These are phyloP conservation scores for Mycena venus DNA, from an alignment of 768 basidiomycete genomes.

Conservation along the genomic window DNA sequence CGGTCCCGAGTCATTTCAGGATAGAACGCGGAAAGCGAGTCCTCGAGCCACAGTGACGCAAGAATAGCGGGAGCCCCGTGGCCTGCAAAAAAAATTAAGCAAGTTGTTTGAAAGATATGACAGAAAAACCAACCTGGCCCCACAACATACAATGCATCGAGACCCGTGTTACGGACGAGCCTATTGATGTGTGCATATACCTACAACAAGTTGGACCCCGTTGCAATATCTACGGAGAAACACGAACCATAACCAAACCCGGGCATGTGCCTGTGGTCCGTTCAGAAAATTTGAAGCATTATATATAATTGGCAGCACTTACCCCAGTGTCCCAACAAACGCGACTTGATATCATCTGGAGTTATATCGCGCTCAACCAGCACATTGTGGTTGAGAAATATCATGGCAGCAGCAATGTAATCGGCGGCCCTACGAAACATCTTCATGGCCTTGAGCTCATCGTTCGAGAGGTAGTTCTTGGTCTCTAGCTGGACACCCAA, in stretches of 20 bases:
- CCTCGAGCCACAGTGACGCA: conserved; percentile 90
- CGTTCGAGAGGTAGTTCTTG: conserved; percentile 58
- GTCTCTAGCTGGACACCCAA: conserved; percentile 62
- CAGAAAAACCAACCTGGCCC: conserved; percentile 69
- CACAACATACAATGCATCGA: conserved; percentile 82
- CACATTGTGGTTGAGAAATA: conserved; percentile 83
- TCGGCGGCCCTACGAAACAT: conserved; percentile 73
- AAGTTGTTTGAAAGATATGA: neutral
- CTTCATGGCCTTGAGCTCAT: conserved; percentile 66
- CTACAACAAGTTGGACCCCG: neutral
- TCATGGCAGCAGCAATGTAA: conserved; percentile 85
- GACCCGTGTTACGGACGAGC: conserved; percentile 69
- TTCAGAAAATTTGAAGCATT: too few relatives aligned
- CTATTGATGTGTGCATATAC: conserved; percentile 79
- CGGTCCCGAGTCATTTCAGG: conserved; percentile 70
- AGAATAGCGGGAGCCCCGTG: conserved; percentile 92
- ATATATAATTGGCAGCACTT: too few relatives aligned
- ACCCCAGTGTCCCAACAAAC: conserved; percentile 90
- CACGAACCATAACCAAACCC: conserved; percentile 22
- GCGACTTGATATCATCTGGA: conserved; percentile 81
- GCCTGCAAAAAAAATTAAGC: conserved; percentile 50
- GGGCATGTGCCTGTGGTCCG: too few relatives aligned
- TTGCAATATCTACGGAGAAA: neutral
- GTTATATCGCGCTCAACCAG: conserved; percentile 72
- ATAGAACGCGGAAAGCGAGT: conserved; percentile 71